phyloP scores from a whole-genome alignment of 495 filamentous ascomycete genomes.

The Penicillium bialowiezense region DNA sequence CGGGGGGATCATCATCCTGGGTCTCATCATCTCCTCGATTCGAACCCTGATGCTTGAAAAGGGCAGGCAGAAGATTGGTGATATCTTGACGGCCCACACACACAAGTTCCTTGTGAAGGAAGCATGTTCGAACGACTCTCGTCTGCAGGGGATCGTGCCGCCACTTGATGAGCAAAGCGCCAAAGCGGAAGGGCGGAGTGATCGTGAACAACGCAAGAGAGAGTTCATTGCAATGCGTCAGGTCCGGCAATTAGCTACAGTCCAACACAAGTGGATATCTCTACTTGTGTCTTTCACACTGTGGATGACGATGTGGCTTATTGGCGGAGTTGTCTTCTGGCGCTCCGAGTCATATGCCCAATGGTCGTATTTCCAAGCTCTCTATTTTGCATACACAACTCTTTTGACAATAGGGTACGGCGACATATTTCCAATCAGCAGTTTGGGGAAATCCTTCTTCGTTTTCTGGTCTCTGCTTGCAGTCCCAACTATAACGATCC shows the following conservation, averaged over 20 bases:
- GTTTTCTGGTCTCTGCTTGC: constrained; percentile 87
- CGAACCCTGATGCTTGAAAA: constrained; percentile 75
- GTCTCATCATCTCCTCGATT: constrained; percentile 82
- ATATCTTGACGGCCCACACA: constrained; percentile 68
- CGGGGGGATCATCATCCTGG: constrained; percentile 75
- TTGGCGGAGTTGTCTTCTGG: constrained; percentile 73
- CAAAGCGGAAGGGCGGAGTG: constrained; percentile 18
- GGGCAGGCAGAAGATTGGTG: constrained; percentile 65
- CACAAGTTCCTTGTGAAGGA: constrained; percentile 51
- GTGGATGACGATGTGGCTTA: constrained; percentile 74
- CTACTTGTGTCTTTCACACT: constrained; percentile 60
- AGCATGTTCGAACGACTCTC: constrained; percentile 11
- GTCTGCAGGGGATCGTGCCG: constrained; percentile 12
- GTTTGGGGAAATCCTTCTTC: constrained; percentile 75
- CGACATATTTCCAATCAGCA: constrained; percentile 66
- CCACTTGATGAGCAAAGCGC: constrained; percentile 3
- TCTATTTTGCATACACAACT: constrained; percentile 79
- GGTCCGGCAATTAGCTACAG: constrained; percentile 58
- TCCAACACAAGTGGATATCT: constrained; percentile 62
- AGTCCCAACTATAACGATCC: constrained; percentile 75
- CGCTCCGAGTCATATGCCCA: constrained; percentile 50
- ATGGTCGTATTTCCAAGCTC: constrained; percentile 77
- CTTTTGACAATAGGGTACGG: constrained; percentile 87
- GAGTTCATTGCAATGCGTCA: constrained; percentile 81
- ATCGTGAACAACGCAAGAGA: constrained; percentile 59